A percentile compares a stretch with the other conserved stretches of the same genome.
Conservation (phyloP, 345 rosid species). For the Eucalyptus polyanthemos region DNA sequence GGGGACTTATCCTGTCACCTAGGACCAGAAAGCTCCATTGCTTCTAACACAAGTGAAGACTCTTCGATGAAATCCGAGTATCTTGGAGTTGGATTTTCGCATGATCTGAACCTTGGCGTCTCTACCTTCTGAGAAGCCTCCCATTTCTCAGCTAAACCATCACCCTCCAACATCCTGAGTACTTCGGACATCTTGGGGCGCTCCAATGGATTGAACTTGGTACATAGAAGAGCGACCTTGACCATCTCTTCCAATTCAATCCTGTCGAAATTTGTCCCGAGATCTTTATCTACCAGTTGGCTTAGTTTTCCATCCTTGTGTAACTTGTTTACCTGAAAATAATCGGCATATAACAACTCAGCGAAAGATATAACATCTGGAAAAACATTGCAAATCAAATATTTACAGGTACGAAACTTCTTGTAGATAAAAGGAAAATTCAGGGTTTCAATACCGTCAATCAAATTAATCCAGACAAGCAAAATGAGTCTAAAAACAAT, state of each 20-base stretch:
- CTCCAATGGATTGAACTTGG: constrained; percentile 25
- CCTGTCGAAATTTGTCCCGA: constrained; percentile 41
- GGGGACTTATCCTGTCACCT: constrained; percentile 20
- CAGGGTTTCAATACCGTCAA: background rate
- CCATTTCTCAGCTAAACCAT: constrained; percentile 37
- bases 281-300: constrained; percentile 74
- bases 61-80: constrained; percentile 85
- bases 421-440: background rate
- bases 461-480: background rate
- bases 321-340: constrained; percentile 75
- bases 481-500: background rate
- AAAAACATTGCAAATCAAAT: background rate
- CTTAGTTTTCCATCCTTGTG: constrained; percentile 71
- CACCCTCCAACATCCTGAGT: constrained; percentile 37
- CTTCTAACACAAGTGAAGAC: constrained; percentile 83
- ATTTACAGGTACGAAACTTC: background rate
- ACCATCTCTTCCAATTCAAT: constrained; percentile 46
- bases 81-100: constrained; percentile 23
- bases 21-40: constrained; percentile 97
- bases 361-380: background rate
- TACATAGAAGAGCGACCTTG: constrained; percentile 28
- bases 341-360: background rate
- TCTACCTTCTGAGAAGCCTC: constrained; percentile 38
- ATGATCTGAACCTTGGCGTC: constrained; percentile 33
- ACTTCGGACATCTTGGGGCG: constrained; percentile 41